Evolutionary conservation across 441 rosid genomes (phyloP), one percentile per base, ranked within the genome.

Genomic region (Gossypium trilobum): DNA sequence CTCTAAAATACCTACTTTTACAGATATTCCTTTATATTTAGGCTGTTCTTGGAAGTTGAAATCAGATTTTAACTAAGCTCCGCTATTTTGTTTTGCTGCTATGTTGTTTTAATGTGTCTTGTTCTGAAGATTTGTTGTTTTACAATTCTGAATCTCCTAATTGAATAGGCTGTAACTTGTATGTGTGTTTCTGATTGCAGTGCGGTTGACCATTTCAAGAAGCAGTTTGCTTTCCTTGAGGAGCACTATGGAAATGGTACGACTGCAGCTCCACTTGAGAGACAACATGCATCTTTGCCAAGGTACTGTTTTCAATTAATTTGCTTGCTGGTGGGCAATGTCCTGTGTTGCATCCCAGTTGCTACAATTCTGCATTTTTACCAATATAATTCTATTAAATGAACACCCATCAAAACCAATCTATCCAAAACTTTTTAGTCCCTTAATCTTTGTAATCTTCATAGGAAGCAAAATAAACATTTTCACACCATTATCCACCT

Each of bases 121-220:
- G 25, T 31, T 51, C 14, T n/a, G 36, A 68, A 27, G 58, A 48
- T 20, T 17, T 46, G 23, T 27, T 46, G 27, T 31, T 54, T 16
- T 59, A 50, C n/a, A n/a, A 23, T 46, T 46, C 13, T 66, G 10
- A 14, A 11, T 22, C 31, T 25, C 36, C 48, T 48, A 62, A 25
- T 6, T 7, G n/a, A 52, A 42, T 10, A 10, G 27, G 25, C 36
- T 10, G 54, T 75, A 19, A 44, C 59, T 64, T 8, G 9, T 17
- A 10, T 67, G 22, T 33, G 25, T 59, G 17, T 74, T 72, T 55
- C 27, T 29, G 22, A 50, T 50, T 84, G 86, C 87, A 93, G 98
- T 83, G 98, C 98, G 9, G 97, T 93, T 66, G 98, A 93, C 60
- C 96, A 93, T 86, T 93, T 93, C 77, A 93, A 93, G 86, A 93